Percentiles rank a stretch among this genome's conserved stretches.
phyloP scores from a whole-genome alignment of 202 grass and related monocot genomes.

The Bolboschoenoplectus hybrid region DNA sequence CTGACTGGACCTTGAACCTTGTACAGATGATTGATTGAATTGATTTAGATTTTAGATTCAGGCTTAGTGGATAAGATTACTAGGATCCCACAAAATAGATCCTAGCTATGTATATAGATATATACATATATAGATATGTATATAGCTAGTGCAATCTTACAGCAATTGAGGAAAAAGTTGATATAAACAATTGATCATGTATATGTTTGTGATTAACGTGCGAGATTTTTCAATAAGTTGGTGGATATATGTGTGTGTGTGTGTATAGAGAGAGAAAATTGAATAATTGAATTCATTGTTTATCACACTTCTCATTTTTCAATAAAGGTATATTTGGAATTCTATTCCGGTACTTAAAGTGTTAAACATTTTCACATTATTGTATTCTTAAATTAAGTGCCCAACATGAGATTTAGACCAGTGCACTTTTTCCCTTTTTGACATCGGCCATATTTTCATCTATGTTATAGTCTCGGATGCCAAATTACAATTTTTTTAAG shows the following conservation, averaged over 20 bases:
- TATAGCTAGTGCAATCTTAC: slow-evolving; percentile 26
- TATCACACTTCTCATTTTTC: background rate
- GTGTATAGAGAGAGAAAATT: no score
- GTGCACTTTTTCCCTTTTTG: background rate
- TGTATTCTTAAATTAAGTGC: no score
- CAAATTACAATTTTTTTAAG: no score
- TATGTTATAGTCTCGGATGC: no score
- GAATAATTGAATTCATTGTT: background rate
- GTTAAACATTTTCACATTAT: no score
- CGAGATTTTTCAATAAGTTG: no score
- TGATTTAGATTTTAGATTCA: slow-evolving; percentile 3
- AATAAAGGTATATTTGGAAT: background rate
- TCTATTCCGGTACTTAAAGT: background rate
- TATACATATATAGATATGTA: background rate
- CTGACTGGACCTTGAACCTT: background rate
- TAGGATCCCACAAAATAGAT: slow-evolving; percentile 32
- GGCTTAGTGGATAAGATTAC: slow-evolving; percentile 28
- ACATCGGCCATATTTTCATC: background rate
- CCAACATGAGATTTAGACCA: background rate
- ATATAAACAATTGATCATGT: background rate
- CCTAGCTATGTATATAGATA: background rate
- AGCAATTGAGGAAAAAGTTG: background rate
- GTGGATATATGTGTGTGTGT: background rate
- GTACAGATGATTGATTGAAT: background rate
- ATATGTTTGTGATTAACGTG: background rate